Evolutionary conservation across 371 early-diverging fungal genomes (phyloP).

Genomic region (Lichtheimia ornata): DNA sequence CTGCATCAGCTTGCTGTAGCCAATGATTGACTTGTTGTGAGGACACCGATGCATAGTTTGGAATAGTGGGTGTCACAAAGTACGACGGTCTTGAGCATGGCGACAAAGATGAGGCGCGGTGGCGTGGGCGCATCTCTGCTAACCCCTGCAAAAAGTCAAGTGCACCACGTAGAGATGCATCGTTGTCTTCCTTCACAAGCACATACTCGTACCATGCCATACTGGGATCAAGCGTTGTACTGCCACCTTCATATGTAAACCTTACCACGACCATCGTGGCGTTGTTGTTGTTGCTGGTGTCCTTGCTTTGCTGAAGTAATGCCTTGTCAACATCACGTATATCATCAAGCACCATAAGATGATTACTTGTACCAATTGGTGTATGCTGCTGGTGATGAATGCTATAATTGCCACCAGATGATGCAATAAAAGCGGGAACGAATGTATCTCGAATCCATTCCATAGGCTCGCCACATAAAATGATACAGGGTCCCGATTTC

Average conservation of each 20-base stretch:
- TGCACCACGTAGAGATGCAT: not conserved
- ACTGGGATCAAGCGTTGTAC: constrained; percentile 2
- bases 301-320: no score
- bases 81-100: constrained; percentile 24
- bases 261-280: not conserved
- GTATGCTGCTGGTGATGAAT: not conserved
- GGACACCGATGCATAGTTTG: constrained; percentile 24
- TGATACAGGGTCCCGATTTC: not conserved
- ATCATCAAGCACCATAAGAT: not conserved
- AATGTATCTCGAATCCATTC: not conserved
- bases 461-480: not conserved
- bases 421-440: not conserved
- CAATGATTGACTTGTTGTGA: constrained; percentile 45
- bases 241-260: constrained; percentile 6
- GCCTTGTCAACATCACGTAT: not conserved
- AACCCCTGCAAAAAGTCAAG: constrained; percentile 5
- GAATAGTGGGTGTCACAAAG: constrained; percentile 57
- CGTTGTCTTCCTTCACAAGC: not conserved
- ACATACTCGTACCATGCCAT: constrained; percentile 12
- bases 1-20: constrained; percentile 73
- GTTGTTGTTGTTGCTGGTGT: not conserved
- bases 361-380: not conserved
- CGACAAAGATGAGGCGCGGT: not conserved
- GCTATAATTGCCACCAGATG: not conserved
- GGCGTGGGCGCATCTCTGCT: constrained; percentile 5